phyloP scores from a whole-genome alignment of 495 filamentous ascomycete genomes.

The Venustampulla echinocandica region DNA sequence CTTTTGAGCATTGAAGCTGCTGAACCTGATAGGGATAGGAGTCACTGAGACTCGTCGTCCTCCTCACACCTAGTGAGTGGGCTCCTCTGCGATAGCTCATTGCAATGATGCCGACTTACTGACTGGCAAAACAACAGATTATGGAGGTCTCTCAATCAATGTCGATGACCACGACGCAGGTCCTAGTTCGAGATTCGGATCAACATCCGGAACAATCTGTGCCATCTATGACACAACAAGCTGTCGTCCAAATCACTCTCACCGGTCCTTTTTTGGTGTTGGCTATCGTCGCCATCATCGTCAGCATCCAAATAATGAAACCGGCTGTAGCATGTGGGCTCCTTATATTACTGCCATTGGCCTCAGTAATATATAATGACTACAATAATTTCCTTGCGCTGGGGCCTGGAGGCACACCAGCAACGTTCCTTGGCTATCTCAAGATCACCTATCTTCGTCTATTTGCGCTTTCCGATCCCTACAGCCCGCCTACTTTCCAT shows the following conservation, averaged over 20 bases:
- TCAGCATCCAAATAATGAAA: conserved; percentile 39
- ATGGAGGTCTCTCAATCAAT: conserved; percentile 3
- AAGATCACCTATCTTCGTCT: conserved; percentile 54
- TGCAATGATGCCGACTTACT: conserved; percentile 4
- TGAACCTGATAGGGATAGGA: conserved; percentile 18
- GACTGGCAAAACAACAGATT: not conserved
- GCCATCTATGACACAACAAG: conserved; percentile 12
- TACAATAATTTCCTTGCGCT: conserved; percentile 69
- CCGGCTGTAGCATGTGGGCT: conserved; percentile 36
- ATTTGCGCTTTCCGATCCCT: conserved; percentile 51
- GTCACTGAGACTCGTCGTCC: not conserved
- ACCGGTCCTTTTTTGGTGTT: conserved; percentile 35
- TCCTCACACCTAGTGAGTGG: not conserved
- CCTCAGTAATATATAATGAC: conserved; percentile 59
- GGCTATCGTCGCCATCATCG: conserved; percentile 35
- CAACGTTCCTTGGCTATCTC: conserved; percentile 63
- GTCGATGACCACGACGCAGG: conserved; percentile 5
- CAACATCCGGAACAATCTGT: conserved; percentile 1
- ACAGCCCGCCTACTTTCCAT: conserved; percentile 22
- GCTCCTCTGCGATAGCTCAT: not conserved
- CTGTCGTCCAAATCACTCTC: conserved; percentile 36
- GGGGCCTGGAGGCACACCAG: conserved; percentile 73
- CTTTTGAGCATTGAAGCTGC: conserved; percentile 20
- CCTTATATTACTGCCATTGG: conserved; percentile 39
- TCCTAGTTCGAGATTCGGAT: conserved; percentile 10